Percentiles rank a stretch among this genome's conserved stretches.
Evolutionary conservation across 2,329 filamentous ascomycete species (phyloP).

Genomic region (Ceratocystis albifundus): DNA sequence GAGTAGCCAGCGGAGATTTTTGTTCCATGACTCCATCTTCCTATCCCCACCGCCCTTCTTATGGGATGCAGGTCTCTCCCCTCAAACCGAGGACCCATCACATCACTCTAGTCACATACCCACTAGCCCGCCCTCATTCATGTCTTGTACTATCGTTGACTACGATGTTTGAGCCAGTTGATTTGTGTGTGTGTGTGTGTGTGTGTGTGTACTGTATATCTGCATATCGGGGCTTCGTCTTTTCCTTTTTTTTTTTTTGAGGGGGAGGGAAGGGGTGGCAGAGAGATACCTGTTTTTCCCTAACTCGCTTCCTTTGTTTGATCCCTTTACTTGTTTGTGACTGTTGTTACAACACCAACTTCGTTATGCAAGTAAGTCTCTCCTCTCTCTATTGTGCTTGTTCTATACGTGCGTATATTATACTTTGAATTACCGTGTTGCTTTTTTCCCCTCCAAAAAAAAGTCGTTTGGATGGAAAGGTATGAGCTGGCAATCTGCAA

Average conservation of each 20-base stretch:
- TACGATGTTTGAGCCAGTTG: too few relatives aligned
- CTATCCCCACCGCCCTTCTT: constrained; percentile 3
- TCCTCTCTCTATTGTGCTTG: background rate
- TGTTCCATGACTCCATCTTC: background rate
- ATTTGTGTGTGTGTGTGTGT: too few relatives aligned
- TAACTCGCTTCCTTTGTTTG: constrained; percentile 1
- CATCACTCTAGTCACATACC: background rate
- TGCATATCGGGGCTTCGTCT: background rate
- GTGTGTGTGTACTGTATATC: background rate
- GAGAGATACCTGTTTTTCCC: background rate
- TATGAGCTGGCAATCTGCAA: constrained; percentile 11
- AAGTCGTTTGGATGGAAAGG: background rate
- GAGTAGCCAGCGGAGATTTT: background rate
- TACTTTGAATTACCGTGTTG: background rate
- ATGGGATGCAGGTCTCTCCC: constrained; percentile 8
- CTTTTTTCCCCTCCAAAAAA: background rate
- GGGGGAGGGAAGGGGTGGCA: too few relatives aligned
- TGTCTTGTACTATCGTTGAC: background rate
- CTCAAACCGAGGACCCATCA: background rate
- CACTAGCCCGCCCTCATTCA: background rate
- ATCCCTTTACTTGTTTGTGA: background rate
- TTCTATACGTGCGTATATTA: background rate
- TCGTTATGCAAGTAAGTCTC: background rate
- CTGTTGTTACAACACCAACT: background rate
- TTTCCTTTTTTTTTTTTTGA: background rate